A percentile compares a stretch with the other conserved stretches of the same genome.
Conservation (phyloP, 2,329 filamentous ascomycete species). For the Botrytis paeoniae region DNA sequence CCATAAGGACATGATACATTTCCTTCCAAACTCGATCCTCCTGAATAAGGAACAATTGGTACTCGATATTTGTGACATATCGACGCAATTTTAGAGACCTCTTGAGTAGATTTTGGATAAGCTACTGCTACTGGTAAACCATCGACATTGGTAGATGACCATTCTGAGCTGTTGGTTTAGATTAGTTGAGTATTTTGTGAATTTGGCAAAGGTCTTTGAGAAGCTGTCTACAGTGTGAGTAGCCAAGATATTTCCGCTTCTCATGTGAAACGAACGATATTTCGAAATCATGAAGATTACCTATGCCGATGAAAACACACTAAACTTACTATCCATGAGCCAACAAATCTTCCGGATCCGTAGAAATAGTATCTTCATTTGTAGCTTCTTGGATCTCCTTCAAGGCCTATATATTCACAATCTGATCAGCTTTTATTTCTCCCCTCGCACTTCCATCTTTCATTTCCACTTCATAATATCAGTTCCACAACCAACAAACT, state of each 20-base stretch:
- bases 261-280: not conserved
- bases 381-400: conserved; percentile 51
- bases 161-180: conserved; percentile 47
- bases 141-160: conserved; percentile 61
- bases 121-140: conserved; percentile 61
- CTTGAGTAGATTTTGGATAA: conserved; percentile 58
- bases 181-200: not conserved
- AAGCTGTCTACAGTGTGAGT: not conserved
- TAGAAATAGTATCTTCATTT: conserved; percentile 58
- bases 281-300: not conserved
- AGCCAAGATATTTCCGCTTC: not conserved
- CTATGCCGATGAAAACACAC: not conserved
- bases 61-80: conserved; percentile 76
- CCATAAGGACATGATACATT: conserved; percentile 87
- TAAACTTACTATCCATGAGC: conserved; percentile 53
- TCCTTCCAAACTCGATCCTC: conserved; percentile 81
- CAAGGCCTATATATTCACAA: conserved; percentile 47
- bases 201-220: not conserved
- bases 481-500: conserved; percentile 24
- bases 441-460: not conserved
- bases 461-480: not conserved
- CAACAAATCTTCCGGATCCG: conserved; percentile 58
- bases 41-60: conserved; percentile 80
- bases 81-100: conserved; percentile 59
- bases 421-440: not conserved